phyloP scores from a whole-genome alignment of 768 basidiomycete species.

The Lactarius pseudohatsudake region DNA sequence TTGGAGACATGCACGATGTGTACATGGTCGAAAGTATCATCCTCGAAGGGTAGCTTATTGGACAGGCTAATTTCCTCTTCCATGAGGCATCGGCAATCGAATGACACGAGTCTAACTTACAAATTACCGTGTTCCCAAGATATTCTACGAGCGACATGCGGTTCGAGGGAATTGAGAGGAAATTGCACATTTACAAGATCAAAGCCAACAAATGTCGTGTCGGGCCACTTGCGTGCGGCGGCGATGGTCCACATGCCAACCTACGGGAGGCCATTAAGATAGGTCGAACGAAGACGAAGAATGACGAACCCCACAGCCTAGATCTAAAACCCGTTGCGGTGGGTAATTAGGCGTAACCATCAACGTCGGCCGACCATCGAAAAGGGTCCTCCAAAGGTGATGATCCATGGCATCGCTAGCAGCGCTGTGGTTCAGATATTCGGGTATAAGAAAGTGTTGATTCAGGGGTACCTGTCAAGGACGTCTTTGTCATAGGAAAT shows the following conservation, averaged over 20 bases:
- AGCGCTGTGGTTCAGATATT: neutral
- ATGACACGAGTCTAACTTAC: conserved; percentile 41
- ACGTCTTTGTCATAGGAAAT: conserved; percentile 66
- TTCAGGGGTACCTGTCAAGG: conserved; percentile 54
- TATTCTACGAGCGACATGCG: conserved; percentile 55
- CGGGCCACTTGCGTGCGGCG: conserved; percentile 29
- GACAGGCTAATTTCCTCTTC: conserved; percentile 51
- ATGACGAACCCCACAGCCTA: conserved; percentile 29
- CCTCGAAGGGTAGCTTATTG: conserved; percentile 75
- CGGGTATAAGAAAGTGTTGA: neutral
- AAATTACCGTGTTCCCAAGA: conserved; percentile 78
- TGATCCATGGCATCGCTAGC: conserved; percentile 32
- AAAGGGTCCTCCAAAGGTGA: conserved; percentile 23
- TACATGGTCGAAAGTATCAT: conserved; percentile 82
- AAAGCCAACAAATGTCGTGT: conserved; percentile 53
- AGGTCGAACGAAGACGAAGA: neutral
- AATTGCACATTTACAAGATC: conserved; percentile 77
- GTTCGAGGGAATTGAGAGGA: conserved; percentile 51
- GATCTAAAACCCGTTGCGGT: conserved; percentile 26
- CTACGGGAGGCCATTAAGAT: conserved; percentile 12
- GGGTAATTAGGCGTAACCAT: conserved; percentile 23
- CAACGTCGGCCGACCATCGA: conserved; percentile 26
- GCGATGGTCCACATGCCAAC: conserved; percentile 29
- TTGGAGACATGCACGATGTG: conserved; percentile 64
- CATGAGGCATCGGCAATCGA: conserved; percentile 1